phyloP scores from a whole-genome alignment of 1,284 basidiomycete species.

The Bondarzewia mesenterica region DNA sequence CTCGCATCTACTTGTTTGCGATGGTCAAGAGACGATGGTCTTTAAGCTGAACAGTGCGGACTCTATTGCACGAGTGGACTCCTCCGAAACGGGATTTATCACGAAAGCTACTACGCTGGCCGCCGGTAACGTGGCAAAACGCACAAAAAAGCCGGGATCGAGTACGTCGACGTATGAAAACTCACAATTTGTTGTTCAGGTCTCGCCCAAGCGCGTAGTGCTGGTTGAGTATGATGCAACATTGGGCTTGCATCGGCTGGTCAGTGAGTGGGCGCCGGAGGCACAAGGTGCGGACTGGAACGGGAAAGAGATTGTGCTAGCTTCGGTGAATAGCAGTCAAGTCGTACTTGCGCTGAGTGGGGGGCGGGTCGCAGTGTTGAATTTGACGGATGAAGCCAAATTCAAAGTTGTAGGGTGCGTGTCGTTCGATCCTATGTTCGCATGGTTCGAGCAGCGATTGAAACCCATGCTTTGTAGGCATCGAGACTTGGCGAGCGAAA shows the following conservation, averaged over 20 bases:
- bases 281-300: constrained; percentile 17
- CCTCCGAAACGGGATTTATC: constrained; percentile 34
- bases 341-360: constrained; percentile 58
- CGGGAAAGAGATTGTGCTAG: constrained; percentile 53
- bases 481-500: constrained; percentile 29
- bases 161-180: constrained; percentile 34
- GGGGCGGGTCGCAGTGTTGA: constrained; percentile 34
- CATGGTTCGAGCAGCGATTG: not conserved
- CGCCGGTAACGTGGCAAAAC: constrained; percentile 45
- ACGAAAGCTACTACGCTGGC: constrained; percentile 54
- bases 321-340: constrained; percentile 55
- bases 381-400: constrained; percentile 2
- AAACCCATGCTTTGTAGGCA: not conserved
- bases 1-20: constrained; percentile 52
- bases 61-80: constrained; percentile 30
- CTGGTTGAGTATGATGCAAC: constrained; percentile 45
- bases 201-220: constrained; percentile 49
- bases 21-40: constrained; percentile 42
- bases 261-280: constrained; percentile 28
- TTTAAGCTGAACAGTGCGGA: constrained; percentile 39
- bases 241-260: constrained; percentile 23
- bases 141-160: constrained; percentile 19
- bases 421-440: not conserved
- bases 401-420: constrained; percentile 7
- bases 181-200: constrained; percentile 60